phyloP scores from a whole-genome alignment of 768 basidiomycete species.

The Suillus placidus region DNA sequence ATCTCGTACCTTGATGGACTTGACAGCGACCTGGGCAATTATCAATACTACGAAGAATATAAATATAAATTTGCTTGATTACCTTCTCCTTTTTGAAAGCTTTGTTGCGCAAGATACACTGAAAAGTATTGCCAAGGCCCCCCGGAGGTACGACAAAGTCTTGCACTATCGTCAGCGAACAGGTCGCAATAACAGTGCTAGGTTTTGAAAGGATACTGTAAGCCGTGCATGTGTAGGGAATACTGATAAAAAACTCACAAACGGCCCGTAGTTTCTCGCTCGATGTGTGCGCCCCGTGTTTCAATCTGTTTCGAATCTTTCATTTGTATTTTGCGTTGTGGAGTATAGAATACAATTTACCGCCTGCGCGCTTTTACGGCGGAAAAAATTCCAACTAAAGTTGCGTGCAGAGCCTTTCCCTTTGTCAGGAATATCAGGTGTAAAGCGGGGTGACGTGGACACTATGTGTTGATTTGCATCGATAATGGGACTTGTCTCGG shows the following conservation, averaged over 20 bases:
- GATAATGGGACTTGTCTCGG: neutral
- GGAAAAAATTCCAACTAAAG: neutral
- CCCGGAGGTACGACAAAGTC: neutral
- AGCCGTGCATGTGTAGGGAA: neutral
- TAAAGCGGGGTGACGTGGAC: neutral
- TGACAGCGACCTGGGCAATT: neutral
- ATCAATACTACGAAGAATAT: neutral
- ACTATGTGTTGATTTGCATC: neutral
- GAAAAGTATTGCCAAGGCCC: conserved; percentile 2
- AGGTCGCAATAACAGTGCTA: neutral
- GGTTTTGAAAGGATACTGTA: neutral
- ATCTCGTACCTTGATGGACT: conserved; percentile 6
- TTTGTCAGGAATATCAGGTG: neutral
- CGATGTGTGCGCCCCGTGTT: neutral
- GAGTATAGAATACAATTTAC: neutral
- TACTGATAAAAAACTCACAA: neutral
- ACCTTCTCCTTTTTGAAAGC: conserved; percentile 1
- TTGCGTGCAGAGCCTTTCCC: neutral
- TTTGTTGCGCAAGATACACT: neutral
- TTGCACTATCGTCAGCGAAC: neutral
- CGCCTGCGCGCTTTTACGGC: neutral
- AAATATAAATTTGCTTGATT: neutral
- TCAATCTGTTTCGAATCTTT: neutral
- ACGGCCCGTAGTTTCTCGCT: neutral
- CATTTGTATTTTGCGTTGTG: neutral